These are phyloP conservation scores for Microdochium trichocladiopsis DNA, from an alignment of 2,329 filamentous ascomycete genomes.

Conservation along the genomic window DNA sequence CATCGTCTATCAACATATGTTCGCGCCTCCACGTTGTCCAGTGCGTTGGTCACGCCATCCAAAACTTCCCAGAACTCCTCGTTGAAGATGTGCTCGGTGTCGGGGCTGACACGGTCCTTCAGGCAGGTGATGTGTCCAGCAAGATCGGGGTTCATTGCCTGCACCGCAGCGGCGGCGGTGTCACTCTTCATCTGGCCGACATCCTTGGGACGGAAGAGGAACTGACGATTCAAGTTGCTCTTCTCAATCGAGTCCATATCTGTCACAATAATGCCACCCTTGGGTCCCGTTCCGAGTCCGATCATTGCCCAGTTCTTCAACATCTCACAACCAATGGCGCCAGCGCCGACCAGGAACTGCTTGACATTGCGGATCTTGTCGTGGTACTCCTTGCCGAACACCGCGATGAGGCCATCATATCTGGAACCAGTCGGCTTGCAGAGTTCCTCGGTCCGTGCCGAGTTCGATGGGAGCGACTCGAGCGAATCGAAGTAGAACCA, in stretches of 20 bases:
- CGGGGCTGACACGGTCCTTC: slow-evolving; percentile 82
- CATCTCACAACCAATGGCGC: slow-evolving; percentile 98
- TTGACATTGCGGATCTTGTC: slow-evolving; percentile 86
- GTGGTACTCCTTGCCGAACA: slow-evolving; percentile 90
- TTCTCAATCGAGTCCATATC: slow-evolving; percentile 99
- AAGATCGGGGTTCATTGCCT: slow-evolving; percentile 92
- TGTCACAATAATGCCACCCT: slow-evolving; percentile 85
- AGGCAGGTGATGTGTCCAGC: slow-evolving; percentile 77
- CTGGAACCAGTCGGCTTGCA: slow-evolving; percentile 81
- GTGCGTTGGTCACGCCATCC: slow-evolving; percentile 90
- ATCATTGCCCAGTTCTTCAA: slow-evolving; percentile 99
- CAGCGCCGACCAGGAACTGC: slow-evolving; percentile 91
- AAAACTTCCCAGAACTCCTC: slow-evolving; percentile 84
- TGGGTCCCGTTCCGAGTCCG: slow-evolving; percentile 79
- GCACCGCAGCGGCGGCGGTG: slow-evolving; percentile 80
- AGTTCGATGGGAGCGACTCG: slow-evolving; percentile 80
- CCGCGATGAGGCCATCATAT: slow-evolving; percentile 95
- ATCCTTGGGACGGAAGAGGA: slow-evolving; percentile 88
- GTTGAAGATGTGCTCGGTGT: slow-evolving; percentile 92
- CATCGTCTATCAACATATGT: slow-evolving; percentile 95
- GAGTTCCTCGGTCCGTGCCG: slow-evolving; percentile 71
- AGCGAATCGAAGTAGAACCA: slow-evolving; percentile 97
- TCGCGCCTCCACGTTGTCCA: slow-evolving; percentile 95
- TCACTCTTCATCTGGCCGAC: slow-evolving; percentile 97
- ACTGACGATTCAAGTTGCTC: slow-evolving; percentile 97